Evolutionary conservation across 2,329 filamentous ascomycete species (phyloP).

Genomic region (Xylariaceae sp.): DNA sequence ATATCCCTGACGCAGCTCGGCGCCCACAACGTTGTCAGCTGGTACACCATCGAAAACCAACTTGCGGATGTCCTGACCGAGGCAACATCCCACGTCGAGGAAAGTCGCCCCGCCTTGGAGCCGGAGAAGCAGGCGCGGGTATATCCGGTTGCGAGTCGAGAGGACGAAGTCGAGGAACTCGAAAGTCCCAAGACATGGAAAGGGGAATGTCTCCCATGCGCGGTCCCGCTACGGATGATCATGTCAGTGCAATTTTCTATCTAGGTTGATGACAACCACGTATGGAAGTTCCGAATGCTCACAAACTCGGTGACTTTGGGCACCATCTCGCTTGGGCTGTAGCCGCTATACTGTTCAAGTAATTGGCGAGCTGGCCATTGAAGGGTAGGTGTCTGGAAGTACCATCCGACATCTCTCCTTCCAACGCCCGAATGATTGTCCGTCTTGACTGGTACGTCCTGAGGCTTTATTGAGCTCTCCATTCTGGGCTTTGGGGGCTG

Average conservation of each 20-base stretch:
- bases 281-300: slow-evolving; percentile 6
- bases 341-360: slow-evolving; percentile 19
- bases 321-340: slow-evolving; percentile 15
- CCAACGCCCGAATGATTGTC: too few species aligned
- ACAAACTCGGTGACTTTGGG: slow-evolving; percentile 19
- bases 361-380: slow-evolving; percentile 15
- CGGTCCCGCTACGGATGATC: slow-evolving; percentile 10
- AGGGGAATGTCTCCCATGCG: slow-evolving; percentile 16
- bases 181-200: slow-evolving; percentile 20
- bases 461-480: too few species aligned
- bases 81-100: slow-evolving; percentile 29
- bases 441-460: too few species aligned
- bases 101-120: slow-evolving; percentile 9
- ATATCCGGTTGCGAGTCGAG: slow-evolving; percentile 11
- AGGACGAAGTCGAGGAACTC: slow-evolving; percentile 19
- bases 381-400: too few species aligned
- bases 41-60: slow-evolving; percentile 24
- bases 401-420: too few species aligned
- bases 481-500: too few species aligned
- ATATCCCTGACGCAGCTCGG: slow-evolving; percentile 21
- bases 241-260: too few species aligned
- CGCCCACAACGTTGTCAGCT: slow-evolving; percentile 17
- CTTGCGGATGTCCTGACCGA: slow-evolving; percentile 28
- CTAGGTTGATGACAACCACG: neutral
- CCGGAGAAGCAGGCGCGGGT: slow-evolving; percentile 14